phyloP scores from a whole-genome alignment of 2,329 filamentous ascomycete genomes.

The Ophiocordyceps camponoti-floridani region DNA sequence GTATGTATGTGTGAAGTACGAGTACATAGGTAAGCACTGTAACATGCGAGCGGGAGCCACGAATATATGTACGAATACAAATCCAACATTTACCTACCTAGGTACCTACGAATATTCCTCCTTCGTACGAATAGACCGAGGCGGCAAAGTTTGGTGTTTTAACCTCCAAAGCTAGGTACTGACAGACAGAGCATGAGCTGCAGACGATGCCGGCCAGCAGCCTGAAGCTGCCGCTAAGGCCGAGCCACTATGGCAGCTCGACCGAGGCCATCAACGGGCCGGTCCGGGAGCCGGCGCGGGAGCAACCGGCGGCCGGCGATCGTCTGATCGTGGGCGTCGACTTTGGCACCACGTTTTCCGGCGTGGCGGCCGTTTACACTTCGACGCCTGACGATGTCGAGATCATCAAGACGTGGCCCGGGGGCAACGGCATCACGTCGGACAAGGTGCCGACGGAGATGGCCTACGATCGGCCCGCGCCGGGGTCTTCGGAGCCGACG shows the following conservation, averaged over 20 bases:
- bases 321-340: constrained; percentile 62
- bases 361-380: constrained; percentile 54
- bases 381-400: constrained; percentile 64
- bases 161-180: too few species aligned
- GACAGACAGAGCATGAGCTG: too few species aligned
- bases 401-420: constrained; percentile 73
- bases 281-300: constrained; percentile 36
- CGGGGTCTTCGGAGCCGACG: constrained; percentile 19
- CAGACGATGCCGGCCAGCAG: constrained; percentile 3
- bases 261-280: constrained; percentile 46
- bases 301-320: constrained; percentile 36
- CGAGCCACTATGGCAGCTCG: constrained; percentile 14
- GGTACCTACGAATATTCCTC: too few species aligned
- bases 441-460: constrained; percentile 77
- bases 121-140: too few species aligned
- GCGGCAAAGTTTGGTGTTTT: too few species aligned
- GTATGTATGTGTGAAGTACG: not conserved
- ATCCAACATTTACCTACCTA: too few species aligned
- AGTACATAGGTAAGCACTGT: too few species aligned
- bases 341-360: constrained; percentile 72
- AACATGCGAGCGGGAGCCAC: too few species aligned
- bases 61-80: too few species aligned
- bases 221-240: constrained; percentile 32
- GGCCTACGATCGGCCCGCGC: constrained; percentile 31
- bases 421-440: constrained; percentile 70